These are phyloP conservation scores for Lichtheimia corymbifera DNA, from an alignment of 371 early-diverging fungal genomes.

Conservation along the genomic window DNA sequence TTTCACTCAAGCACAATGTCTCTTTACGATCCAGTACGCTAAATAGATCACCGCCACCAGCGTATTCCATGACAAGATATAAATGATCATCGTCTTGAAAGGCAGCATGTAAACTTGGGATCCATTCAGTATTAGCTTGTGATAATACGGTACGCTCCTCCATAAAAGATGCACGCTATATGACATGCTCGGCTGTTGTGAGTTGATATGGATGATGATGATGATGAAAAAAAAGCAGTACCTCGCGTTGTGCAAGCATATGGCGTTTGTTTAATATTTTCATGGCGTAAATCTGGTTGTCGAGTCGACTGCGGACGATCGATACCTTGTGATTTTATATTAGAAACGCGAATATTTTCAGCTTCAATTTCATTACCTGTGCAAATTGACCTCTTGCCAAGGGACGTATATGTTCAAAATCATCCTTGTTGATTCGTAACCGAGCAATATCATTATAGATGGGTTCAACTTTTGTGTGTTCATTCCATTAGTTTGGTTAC, in stretches of 20 bases:
- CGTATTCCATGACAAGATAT: conserved; percentile 97
- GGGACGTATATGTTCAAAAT: conserved; percentile 86
- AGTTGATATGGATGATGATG: background rate
- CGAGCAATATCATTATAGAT: conserved; percentile 56
- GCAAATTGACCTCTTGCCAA: conserved; percentile 94
- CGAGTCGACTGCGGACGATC: conserved; percentile 34
- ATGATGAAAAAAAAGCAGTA: conserved; percentile 1
- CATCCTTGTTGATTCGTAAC: conserved; percentile 72
- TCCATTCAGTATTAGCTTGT: conserved; percentile 72
- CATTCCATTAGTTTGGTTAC: background rate
- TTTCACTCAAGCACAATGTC: conserved; percentile 69
- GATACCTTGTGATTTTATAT: conserved; percentile 14
- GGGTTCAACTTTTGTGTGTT: conserved; percentile 56
- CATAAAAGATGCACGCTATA: conserved; percentile 79
- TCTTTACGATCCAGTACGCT: conserved; percentile 87
- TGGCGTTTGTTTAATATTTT: conserved; percentile 91
- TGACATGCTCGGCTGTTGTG: conserved; percentile 20
- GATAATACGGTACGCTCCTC: conserved; percentile 86
- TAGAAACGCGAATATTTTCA: background rate
- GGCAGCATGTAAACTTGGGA: conserved; percentile 80
- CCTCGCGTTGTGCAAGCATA: conserved; percentile 78
- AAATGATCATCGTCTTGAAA: conserved; percentile 90
- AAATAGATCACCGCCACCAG: conserved; percentile 95
- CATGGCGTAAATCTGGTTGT: conserved; percentile 79
- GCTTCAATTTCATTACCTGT: conserved; percentile 69